These are phyloP conservation scores for Coniophora puteana DNA, from an alignment of 1,284 basidiomycete species.

Conservation along the genomic window DNA sequence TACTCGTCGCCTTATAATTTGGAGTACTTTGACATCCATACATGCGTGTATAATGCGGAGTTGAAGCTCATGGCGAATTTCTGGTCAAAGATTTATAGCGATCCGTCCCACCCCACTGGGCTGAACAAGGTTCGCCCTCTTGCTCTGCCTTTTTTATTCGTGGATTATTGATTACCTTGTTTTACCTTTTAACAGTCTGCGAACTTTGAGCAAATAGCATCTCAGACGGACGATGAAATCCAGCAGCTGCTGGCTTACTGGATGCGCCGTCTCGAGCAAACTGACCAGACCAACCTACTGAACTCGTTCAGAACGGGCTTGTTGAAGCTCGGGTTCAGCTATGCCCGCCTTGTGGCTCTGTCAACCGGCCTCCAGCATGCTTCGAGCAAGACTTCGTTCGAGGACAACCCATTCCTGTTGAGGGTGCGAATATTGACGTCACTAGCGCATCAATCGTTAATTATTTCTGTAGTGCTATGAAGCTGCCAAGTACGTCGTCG, in stretches of 20 bases:
- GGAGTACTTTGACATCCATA: slow-evolving; percentile 71
- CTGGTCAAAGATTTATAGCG: slow-evolving; percentile 59
- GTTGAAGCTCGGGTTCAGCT: slow-evolving; percentile 62
- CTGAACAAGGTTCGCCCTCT: slow-evolving; percentile 59
- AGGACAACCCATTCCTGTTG: slow-evolving; percentile 62
- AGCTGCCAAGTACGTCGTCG: slow-evolving; percentile 54
- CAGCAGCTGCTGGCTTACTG: slow-evolving; percentile 51
- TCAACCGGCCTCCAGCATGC: slow-evolving; percentile 78
- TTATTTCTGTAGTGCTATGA: slow-evolving; percentile 13
- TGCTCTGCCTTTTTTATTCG: background rate
- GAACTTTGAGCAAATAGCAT: slow-evolving; percentile 61
- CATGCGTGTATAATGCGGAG: slow-evolving; percentile 71
- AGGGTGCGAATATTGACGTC: slow-evolving; percentile 46
- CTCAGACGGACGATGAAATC: slow-evolving; percentile 62
- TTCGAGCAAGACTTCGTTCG: slow-evolving; percentile 51
- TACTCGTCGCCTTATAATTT: slow-evolving; percentile 61
- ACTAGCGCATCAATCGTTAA: slow-evolving; percentile 5
- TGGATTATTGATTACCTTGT: background rate
- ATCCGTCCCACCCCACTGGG: slow-evolving; percentile 69
- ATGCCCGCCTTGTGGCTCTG: slow-evolving; percentile 63
- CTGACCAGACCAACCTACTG: slow-evolving; percentile 47
- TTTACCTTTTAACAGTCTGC: slow-evolving; percentile 39
- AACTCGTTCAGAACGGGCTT: slow-evolving; percentile 61
- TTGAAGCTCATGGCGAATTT: slow-evolving; percentile 63
- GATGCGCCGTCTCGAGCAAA: slow-evolving; percentile 46